A percentile compares a stretch with the other conserved stretches of the same genome.
Evolutionary conservation across 1,139 yeast species (phyloP).

Genomic region (Yamadazyma friedrichii): DNA sequence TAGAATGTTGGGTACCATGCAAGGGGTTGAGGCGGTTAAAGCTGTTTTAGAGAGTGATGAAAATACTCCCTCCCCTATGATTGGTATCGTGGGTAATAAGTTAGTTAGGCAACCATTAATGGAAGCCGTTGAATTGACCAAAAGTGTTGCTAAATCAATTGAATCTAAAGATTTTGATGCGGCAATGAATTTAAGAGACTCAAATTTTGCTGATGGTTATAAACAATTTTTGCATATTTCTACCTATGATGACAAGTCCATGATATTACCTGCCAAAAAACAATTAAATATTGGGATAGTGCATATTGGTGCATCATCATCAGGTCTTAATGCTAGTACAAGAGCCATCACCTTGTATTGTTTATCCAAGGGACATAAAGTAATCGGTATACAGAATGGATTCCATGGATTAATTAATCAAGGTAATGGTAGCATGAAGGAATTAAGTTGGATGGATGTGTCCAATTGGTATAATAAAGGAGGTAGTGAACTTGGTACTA

Average conservation of each 20-base stretch:
- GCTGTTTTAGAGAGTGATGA: slow-evolving; percentile 72
- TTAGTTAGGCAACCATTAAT: slow-evolving; percentile 68
- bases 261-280: slow-evolving; percentile 45
- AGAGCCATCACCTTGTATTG: slow-evolving; percentile 91
- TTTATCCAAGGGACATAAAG: slow-evolving; percentile 84
- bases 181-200: slow-evolving; percentile 74
- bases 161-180: slow-evolving; percentile 57
- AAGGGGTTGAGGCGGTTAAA: slow-evolving; percentile 81
- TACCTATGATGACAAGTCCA: slow-evolving; percentile 60
- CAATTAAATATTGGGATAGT: slow-evolving; percentile 74
- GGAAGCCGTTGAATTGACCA: slow-evolving; percentile 69
- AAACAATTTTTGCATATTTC: slow-evolving; percentile 68
- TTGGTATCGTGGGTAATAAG: slow-evolving; percentile 70
- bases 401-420: slow-evolving; percentile 86
- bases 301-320: slow-evolving; percentile 96
- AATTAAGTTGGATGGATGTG: slow-evolving; percentile 80
- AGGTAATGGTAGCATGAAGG: slow-evolving; percentile 74
- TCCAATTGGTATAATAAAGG: slow-evolving; percentile 90
- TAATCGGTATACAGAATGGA: slow-evolving; percentile 87
- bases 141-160: slow-evolving; percentile 68
- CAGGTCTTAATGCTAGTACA: slow-evolving; percentile 92
- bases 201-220: slow-evolving; percentile 81
- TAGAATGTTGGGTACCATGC: slow-evolving; percentile 71
- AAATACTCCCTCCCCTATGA: slow-evolving; percentile 72
- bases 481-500: slow-evolving; percentile 95